Base-by-base conservation (phyloP, 192 early-diverging fungal genomes). In the Paraglomus brasilianum region DNA sequence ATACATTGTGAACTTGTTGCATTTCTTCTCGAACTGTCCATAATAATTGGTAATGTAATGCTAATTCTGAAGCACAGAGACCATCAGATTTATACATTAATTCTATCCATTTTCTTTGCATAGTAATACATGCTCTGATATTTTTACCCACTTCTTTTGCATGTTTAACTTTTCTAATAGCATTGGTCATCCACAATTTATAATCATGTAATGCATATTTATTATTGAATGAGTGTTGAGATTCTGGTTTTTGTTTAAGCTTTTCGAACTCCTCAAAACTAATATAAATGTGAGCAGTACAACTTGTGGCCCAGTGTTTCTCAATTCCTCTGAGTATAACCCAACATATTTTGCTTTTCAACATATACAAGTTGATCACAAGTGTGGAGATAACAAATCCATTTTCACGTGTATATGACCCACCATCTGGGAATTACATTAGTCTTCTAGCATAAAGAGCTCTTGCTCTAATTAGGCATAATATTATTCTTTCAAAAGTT, bases 271-370 rank as follows among this genome's bases (percentile, higher is more conserved):
- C 53, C 38, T 56, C 22, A 24, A 60, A 60, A 43, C 58, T 42
- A n/a, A 60, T 60, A 60, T 60, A 39, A 60, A 39, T 43, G 44
- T 60, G 39, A 43, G 40, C 13, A 43, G 58, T 60, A 60, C 58
- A 60, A 60, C 44, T 60, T 60, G 58, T 60, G 44, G 5, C 40
- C 40, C 40, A 60, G 44, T 60, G 58, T 40, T 60, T 21, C 36
- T 60, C 58, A 39, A 60, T 60, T n/a, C 36, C 19, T 40, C 13
- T 40, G 42, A 40, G 10, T 40, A 17, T 59, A 41, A 40, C 17
- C 39, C 17, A 40, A 59, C 57, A 40, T 59, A 59, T 40, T 41
- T 15, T 14, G 6, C 38, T 40, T 40, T 17, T 59, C 38, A 40
- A 40, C 24, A 59, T 59, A 59, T 15, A 59, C 57, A 0, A 59